These are phyloP conservation scores for Suillus brevipes DNA, from an alignment of 768 basidiomycete genomes.

Conservation along the genomic window DNA sequence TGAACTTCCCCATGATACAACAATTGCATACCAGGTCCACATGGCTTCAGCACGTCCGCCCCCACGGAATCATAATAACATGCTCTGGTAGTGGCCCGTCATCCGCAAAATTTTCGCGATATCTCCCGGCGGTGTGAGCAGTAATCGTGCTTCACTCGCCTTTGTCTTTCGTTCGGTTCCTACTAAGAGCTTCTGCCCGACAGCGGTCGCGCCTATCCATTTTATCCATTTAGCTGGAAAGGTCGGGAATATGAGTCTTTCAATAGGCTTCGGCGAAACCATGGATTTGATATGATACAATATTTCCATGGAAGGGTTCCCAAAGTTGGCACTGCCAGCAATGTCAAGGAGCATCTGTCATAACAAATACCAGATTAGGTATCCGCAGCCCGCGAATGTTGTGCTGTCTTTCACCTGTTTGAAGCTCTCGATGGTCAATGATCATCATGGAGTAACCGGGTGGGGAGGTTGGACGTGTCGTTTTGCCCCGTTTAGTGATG, in stretches of 20 bases:
- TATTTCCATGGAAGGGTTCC: not conserved
- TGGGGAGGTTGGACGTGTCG: too few relatives aligned
- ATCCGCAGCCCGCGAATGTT: not conserved
- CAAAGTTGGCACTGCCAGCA: not conserved
- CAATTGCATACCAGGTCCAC: too few relatives aligned
- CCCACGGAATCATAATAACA: too few relatives aligned
- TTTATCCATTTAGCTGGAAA: not conserved
- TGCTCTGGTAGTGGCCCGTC: too few relatives aligned
- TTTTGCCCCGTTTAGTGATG: too few relatives aligned
- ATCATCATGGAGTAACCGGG: conserved; percentile 53
- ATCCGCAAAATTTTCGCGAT: too few relatives aligned
- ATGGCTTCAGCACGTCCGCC: too few relatives aligned
- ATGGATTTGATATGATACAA: not conserved
- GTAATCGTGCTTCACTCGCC: too few relatives aligned
- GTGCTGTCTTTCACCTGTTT: not conserved
- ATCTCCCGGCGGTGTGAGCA: too few relatives aligned
- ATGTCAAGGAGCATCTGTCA: not conserved
- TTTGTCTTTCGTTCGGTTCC: too few relatives aligned
- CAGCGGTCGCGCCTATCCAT: not conserved
- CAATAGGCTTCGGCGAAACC: not conserved
- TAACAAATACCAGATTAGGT: not conserved
- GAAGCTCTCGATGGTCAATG: conserved; percentile 44
- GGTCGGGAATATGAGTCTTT: not conserved
- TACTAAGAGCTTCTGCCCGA: too few relatives aligned
- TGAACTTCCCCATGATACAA: not conserved